These are phyloP conservation scores for Blepharisma stoltei DNA, from an alignment of 73 alveolate species.

Conservation along the genomic window DNA sequence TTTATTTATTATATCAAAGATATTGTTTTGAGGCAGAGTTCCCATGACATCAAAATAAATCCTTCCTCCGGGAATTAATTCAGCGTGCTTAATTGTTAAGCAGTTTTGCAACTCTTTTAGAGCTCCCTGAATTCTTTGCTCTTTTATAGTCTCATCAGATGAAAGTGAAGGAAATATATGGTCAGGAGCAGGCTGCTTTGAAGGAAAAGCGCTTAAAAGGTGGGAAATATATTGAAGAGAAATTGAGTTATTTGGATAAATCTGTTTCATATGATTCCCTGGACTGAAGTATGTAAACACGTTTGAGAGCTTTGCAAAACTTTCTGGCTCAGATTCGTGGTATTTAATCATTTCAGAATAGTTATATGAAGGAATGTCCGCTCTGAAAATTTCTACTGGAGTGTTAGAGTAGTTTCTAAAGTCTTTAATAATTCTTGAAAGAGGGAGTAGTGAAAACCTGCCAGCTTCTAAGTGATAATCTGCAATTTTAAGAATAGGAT, in stretches of 20 bases:
- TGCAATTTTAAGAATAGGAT: not conserved
- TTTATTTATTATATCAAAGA: not conserved
- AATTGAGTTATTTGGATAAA: not conserved
- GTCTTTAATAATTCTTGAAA: not conserved
- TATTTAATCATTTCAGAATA: not conserved
- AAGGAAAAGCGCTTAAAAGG: not conserved
- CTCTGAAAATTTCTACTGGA: not conserved
- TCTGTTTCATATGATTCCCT: not conserved
- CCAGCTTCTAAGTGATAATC: not conserved
- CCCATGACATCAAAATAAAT: slow-evolving; percentile 7
- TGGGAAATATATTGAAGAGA: not conserved
- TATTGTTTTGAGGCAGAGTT: not conserved
- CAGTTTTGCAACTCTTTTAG: not conserved
- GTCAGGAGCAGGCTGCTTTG: not conserved
- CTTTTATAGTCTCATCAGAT: not conserved
- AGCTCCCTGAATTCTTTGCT: not conserved
- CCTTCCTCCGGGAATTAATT: not conserved
- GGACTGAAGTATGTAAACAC: not conserved
- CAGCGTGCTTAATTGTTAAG: not conserved
- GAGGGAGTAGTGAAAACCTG: not conserved
- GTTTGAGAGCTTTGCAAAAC: not conserved
- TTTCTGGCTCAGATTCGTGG: not conserved
- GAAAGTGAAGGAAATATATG: not conserved
- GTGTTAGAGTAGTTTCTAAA: not conserved
- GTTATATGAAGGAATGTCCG: not conserved